Base-by-base conservation (phyloP, 805 yeast species). In the Nakazawaea ambrosiae region DNA sequence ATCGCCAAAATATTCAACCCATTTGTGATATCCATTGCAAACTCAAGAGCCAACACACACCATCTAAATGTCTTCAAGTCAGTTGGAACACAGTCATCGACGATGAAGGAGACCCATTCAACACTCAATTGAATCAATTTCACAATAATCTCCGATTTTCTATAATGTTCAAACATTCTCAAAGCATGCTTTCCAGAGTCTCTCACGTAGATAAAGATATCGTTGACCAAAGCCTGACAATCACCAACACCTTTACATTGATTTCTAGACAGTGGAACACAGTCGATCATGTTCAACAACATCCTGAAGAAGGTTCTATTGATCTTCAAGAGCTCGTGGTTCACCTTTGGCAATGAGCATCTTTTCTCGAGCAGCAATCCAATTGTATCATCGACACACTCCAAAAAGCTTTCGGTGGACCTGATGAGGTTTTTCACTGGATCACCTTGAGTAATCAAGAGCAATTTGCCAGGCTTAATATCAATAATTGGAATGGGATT, bases 11-110 rank as follows among this genome's bases (percentile, higher is more conserved):
- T 88, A 51, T 90, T 89, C 53, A 83, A 83, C 1, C 96, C 96
- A 36, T 81, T 71, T 0, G 96, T 88, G 75, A 90, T 80, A 47
- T 82, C 87, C 95, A 88, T 87, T 0, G 96, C 94, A 67, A 87
- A 90, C 53, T 92, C 98, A 48, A 92, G 68, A 0, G 98, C 97
- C 11, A 85, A 70, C 18, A 92, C 97, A 58, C 96, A 87, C 96
- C 97, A 92, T 49, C 95, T 68, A 53, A 92, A 92, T 0, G 97
- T 90, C 49, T 79, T 83, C 39, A 82, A 73, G 47, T 90, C 97
- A 0, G 95, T 81, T 1, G 97, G 96, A 12, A 79, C 78, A 62
- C 98, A 92, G 51, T 90, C 97, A 57, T 92, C 96, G 43, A 90
- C 87, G 20, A 92, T 77, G 52, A 88, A 90, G 40, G 87, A 75